Evolutionary conservation across 2,329 filamentous ascomycete species (phyloP).

Genomic region (Cadophora malorum): DNA sequence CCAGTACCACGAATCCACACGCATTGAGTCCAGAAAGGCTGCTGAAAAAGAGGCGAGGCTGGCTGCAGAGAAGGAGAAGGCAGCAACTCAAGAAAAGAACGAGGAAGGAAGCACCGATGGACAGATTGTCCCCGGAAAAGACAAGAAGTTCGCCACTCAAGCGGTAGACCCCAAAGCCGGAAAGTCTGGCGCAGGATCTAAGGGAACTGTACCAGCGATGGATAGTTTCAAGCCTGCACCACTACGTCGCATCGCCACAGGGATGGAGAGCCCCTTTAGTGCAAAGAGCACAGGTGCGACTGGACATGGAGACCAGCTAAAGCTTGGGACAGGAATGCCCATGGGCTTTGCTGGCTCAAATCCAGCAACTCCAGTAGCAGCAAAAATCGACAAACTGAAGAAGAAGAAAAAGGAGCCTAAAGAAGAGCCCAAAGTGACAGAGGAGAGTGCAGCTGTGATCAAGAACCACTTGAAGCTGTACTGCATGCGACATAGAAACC

Average conservation of each 20-base stretch:
- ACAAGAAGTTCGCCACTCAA: conserved; percentile 2
- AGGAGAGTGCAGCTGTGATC: conserved; percentile 26
- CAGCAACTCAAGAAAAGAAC: conserved; percentile 14
- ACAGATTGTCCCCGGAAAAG: neutral
- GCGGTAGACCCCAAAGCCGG: neutral
- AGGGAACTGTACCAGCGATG: neutral
- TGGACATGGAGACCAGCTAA: conserved; percentile 10
- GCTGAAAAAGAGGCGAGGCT: conserved; percentile 12
- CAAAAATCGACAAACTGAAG: conserved; percentile 16
- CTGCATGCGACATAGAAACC: conserved; percentile 37
- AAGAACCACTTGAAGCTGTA: conserved; percentile 37
- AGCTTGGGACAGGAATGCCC: neutral
- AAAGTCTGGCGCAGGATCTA: conserved; percentile 4
- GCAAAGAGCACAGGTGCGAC: neutral
- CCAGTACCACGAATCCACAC: conserved; percentile 27
- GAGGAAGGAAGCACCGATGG: conserved; percentile 14
- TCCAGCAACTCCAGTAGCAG: conserved; percentile 8
- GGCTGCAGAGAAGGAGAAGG: conserved; percentile 18
- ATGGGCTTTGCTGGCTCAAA: neutral
- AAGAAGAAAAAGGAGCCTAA: conserved; percentile 13
- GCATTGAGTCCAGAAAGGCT: conserved; percentile 15
- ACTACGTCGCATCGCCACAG: neutral
- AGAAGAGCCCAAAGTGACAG: conserved; percentile 24
- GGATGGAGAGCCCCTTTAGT: neutral
- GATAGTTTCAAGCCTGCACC: conserved; percentile 8